phyloP scores from a whole-genome alignment of 768 basidiomycete species.

The Hypholoma fasciculare region DNA sequence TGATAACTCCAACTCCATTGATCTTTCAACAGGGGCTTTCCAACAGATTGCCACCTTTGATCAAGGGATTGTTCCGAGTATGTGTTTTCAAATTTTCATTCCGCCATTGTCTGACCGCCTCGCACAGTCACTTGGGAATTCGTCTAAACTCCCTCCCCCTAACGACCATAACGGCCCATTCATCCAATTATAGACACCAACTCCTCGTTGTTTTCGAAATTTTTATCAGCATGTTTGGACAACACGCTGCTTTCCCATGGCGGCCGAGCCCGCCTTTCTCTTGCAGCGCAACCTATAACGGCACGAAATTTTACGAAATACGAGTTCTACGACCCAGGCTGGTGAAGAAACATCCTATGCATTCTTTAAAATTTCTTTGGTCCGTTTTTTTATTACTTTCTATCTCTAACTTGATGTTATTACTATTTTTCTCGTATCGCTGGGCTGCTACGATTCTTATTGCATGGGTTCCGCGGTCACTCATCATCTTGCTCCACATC shows the following conservation, averaged over 20 bases:
- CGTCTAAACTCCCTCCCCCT: slow-evolving; percentile 22
- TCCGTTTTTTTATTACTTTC: slow-evolving; percentile 16
- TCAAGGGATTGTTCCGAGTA: slow-evolving; percentile 61
- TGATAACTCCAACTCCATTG: slow-evolving; percentile 62
- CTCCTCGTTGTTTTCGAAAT: slow-evolving; percentile 21
- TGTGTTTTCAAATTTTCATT: slow-evolving; percentile 22
- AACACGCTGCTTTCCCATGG: slow-evolving; percentile 11
- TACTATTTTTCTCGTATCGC: slow-evolving; percentile 6
- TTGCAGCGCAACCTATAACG: slow-evolving; percentile 19
- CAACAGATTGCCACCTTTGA: slow-evolving; percentile 43
- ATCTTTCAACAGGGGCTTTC: slow-evolving; percentile 75
- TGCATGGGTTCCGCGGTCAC: slow-evolving; percentile 12
- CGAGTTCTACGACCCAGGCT: slow-evolving; percentile 44
- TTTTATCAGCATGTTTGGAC: slow-evolving; percentile 38
- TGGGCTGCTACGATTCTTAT: slow-evolving; percentile 4
- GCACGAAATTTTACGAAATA: slow-evolving; percentile 29
- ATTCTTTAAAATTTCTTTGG: slow-evolving; percentile 15
- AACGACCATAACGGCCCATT: slow-evolving; percentile 5
- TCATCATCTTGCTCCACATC: slow-evolving; percentile 1
- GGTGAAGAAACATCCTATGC: slow-evolving; percentile 32
- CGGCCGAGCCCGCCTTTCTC: slow-evolving; percentile 14
- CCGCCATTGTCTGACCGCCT: slow-evolving; percentile 5
- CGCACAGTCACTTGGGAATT: slow-evolving; percentile 38
- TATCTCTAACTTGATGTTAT: slow-evolving; percentile 24
- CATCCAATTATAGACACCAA: slow-evolving; percentile 12